Evolutionary conservation across 257 asterid species (phyloP), one percentile per base, ranked within the genome.

Genomic region (Petunia axillaris): DNA sequence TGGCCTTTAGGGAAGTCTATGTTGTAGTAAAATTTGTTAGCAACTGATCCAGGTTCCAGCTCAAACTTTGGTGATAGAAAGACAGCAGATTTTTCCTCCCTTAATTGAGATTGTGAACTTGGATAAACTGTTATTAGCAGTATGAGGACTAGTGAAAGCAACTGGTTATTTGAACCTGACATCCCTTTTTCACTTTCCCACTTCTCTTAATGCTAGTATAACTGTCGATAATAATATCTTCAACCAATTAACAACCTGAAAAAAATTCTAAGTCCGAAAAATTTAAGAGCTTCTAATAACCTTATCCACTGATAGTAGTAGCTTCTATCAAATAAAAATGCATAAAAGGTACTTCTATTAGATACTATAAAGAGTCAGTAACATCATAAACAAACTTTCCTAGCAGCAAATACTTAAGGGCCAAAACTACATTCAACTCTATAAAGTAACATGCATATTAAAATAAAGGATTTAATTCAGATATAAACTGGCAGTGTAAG

Each of bases 1-100:
- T 87, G 90, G 43, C 89, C 90, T 77, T 64, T 74, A 14, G 91
- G 91, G 77, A 87, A 87, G 57, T 78, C 80, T 37, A 85, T 74
- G 58, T 79, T 57, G 25, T 79, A 81, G 75, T 83, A 83, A 46
- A 40, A 14, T 52, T 82, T 78, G 79, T 77, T 64, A 60, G 80
- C 38, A 6, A 82, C 89, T 14, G 73, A 77, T 68, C 89, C 91
- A 48, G 89, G 91, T 67, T 78, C 79, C 65, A 85, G 75, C 11
- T 44, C 86, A 78, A 87, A 38, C 57, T 39, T 41, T 3, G 91
- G 89, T 35, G 87, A 87, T 52, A 82, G 71, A 64, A 79, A 87
- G 5, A 78, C 85, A 14, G 50, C 70, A 2, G 87, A 68, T 85
- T 85, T 67, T 79, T 79, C 81, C 44, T 75, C 35, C 37, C 66